These are phyloP conservation scores for Dentipellis fragilis DNA, from an alignment of 768 basidiomycete genomes.

Conservation along the genomic window DNA sequence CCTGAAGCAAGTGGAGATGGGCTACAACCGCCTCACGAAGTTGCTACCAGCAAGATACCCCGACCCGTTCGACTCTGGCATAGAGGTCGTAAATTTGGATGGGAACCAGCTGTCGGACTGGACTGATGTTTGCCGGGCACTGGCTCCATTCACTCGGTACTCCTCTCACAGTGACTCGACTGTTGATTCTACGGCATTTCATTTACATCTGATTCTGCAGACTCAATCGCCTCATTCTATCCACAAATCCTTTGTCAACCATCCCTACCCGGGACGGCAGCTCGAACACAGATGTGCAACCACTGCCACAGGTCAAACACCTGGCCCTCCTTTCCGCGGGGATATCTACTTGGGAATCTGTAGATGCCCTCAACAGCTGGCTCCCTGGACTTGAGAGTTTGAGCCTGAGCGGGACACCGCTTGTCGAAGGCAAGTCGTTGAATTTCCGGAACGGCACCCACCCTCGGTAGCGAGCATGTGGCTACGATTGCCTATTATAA, in stretches of 20 bases:
- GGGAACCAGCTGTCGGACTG: conserved; percentile 54
- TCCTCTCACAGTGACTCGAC: background rate
- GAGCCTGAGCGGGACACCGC: conserved; percentile 51
- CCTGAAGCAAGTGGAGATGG: conserved; percentile 52
- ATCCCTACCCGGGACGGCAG: conserved; percentile 11
- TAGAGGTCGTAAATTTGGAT: conserved; percentile 61
- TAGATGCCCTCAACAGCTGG: conserved; percentile 62
- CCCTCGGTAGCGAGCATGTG: too few relatives aligned
- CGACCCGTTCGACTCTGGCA: conserved; percentile 2
- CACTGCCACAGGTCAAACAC: conserved; percentile 33
- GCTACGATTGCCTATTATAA: background rate
- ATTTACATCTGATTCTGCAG: conserved; percentile 23
- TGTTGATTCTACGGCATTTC: background rate
- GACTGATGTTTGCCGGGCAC: conserved; percentile 34
- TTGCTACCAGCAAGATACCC: conserved; percentile 14
- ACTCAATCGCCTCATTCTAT: conserved; percentile 54
- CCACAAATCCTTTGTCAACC: conserved; percentile 44
- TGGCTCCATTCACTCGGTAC: conserved; percentile 38
- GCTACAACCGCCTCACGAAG: conserved; percentile 48
- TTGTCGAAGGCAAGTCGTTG: conserved; percentile 37
- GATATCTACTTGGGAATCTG: conserved; percentile 45
- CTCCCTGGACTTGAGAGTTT: conserved; percentile 57
- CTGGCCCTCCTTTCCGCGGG: conserved; percentile 57
- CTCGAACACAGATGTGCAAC: conserved; percentile 18
- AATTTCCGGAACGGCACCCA: too few relatives aligned